Conservation (phyloP, 371 early-diverging fungal genomes). For the Rhizopus arrhizus region DNA sequence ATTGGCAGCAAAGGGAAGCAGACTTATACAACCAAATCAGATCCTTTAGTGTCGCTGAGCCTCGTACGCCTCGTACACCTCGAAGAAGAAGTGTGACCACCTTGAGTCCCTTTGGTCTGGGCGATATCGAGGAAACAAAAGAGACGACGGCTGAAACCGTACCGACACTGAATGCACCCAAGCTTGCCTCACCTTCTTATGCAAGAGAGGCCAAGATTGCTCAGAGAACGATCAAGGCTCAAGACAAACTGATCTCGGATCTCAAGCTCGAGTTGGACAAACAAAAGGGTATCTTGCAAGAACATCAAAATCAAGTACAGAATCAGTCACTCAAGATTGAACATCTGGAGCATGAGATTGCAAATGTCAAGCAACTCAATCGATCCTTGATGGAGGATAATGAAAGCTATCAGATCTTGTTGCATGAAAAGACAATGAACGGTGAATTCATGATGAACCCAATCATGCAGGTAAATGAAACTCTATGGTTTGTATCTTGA, state of each 20-base stretch:
- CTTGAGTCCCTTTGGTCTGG: conserved; percentile 38
- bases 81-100: conserved; percentile 46
- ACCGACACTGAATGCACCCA: conserved; percentile 21
- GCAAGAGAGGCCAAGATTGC: conserved; percentile 55
- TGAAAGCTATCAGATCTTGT: conserved; percentile 80
- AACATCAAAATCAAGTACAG: conserved; percentile 41
- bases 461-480: conserved; percentile 45
- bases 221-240: conserved; percentile 56
- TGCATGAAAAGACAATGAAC: conserved; percentile 80
- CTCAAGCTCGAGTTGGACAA: conserved; percentile 48
- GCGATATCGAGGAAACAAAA: conserved; percentile 33
- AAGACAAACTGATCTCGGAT: conserved; percentile 48
- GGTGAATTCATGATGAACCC: conserved; percentile 77
- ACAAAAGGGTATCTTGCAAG: conserved; percentile 42
- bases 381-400: conserved; percentile 79
- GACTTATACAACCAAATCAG: conserved; percentile 55
- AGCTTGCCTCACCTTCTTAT: conserved; percentile 45
- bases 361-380: conserved; percentile 70
- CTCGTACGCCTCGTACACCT: conserved; percentile 33
- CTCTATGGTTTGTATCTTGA: too few species aligned
- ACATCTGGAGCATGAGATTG: conserved; percentile 60
- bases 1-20: conserved; percentile 53
- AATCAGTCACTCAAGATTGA: conserved; percentile 48
- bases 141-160: background rate
- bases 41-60: conserved; percentile 39